These are phyloP conservation scores for Dissoconium aciculare DNA, from an alignment of 2,329 filamentous ascomycete genomes.

Conservation along the genomic window DNA sequence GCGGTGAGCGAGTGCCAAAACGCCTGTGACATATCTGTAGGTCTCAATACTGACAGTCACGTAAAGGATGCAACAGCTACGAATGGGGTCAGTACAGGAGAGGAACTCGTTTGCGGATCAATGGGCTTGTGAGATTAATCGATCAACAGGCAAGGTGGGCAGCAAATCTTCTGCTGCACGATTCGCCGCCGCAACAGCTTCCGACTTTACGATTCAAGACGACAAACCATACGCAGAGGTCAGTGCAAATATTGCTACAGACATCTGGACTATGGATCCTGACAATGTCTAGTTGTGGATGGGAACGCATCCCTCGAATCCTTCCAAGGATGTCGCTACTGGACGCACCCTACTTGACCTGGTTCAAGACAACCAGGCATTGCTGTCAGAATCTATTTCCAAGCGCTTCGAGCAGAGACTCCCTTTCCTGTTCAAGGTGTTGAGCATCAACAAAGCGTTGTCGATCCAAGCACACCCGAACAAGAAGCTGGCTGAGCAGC, in stretches of 20 bases:
- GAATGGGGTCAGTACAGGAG: conserved; percentile 77
- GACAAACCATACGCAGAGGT: conserved; percentile 94
- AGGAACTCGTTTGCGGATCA: too few species aligned
- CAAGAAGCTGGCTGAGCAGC: conserved; percentile 66
- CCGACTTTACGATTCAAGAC: conserved; percentile 61
- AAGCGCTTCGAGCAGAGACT: conserved; percentile 67
- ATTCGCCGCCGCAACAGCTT: conserved; percentile 73
- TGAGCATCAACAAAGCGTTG: conserved; percentile 88
- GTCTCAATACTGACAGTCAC: too few species aligned
- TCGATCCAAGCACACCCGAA: conserved; percentile 78
- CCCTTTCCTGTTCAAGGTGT: conserved; percentile 94
- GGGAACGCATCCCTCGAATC: conserved; percentile 93
- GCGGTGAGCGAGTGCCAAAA: conserved; percentile 35
- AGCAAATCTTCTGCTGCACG: conserved; percentile 73
- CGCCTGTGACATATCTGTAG: too few species aligned
- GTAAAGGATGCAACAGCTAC: conserved; percentile 89
- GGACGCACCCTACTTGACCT: conserved; percentile 76
- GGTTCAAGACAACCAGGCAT: conserved; percentile 68
- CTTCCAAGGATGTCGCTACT: conserved; percentile 75
- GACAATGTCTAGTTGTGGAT: conserved; percentile 66
- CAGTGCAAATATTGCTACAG: conserved; percentile 12
- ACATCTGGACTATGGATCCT: conserved; percentile 9
- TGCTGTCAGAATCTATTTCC: conserved; percentile 60
- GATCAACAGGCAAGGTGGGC: conserved; percentile 60
- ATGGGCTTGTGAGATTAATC: conserved; percentile 10